Evolutionary conservation across 2,329 filamentous ascomycete genomes (phyloP).

Genomic region (Teratosphaeria destructans): DNA sequence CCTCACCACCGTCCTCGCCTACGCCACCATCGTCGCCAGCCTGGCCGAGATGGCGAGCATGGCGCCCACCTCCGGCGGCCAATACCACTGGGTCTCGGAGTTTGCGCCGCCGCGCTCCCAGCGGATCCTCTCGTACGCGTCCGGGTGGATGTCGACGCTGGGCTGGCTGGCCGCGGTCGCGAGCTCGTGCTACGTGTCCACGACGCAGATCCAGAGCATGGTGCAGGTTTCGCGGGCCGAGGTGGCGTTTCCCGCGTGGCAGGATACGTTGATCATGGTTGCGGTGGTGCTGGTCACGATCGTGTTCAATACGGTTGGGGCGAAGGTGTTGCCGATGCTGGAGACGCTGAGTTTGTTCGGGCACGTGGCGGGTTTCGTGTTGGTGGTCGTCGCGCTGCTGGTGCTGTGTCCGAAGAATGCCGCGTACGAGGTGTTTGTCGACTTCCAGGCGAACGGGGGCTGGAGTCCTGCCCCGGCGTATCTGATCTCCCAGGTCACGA

Average conservation of each 20-base stretch:
- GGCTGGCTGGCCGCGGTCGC: slow-evolving; percentile 28
- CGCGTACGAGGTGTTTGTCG: slow-evolving; percentile 20
- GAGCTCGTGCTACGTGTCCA: slow-evolving; percentile 14
- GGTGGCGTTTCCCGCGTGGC: slow-evolving; percentile 1
- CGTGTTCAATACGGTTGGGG: slow-evolving; percentile 19
- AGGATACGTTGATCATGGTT: slow-evolving; percentile 12
- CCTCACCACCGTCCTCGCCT: slow-evolving; percentile 23
- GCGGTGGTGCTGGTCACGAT: slow-evolving; percentile 28
- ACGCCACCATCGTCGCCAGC: slow-evolving; percentile 22
- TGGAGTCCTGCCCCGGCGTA: neutral
- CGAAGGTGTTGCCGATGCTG: slow-evolving; percentile 20
- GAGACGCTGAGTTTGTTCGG: slow-evolving; percentile 22
- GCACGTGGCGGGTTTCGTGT: slow-evolving; percentile 22
- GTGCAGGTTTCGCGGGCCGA: neutral
- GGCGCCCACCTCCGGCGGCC: slow-evolving; percentile 14
- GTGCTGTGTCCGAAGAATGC: slow-evolving; percentile 16
- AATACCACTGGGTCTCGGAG: slow-evolving; percentile 20
- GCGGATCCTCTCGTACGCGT: slow-evolving; percentile 13
- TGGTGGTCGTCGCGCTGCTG: slow-evolving; percentile 13
- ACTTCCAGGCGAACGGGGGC: slow-evolving; percentile 3
- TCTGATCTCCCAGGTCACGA: neutral
- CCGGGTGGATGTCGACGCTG: slow-evolving; percentile 27
- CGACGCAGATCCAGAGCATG: slow-evolving; percentile 24
- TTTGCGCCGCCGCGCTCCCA: slow-evolving; percentile 24
- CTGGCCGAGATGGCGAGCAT: slow-evolving; percentile 25